Conservation (phyloP, 495 filamentous ascomycete genomes). For the Aspergillus sclerotiicarbonarius region DNA sequence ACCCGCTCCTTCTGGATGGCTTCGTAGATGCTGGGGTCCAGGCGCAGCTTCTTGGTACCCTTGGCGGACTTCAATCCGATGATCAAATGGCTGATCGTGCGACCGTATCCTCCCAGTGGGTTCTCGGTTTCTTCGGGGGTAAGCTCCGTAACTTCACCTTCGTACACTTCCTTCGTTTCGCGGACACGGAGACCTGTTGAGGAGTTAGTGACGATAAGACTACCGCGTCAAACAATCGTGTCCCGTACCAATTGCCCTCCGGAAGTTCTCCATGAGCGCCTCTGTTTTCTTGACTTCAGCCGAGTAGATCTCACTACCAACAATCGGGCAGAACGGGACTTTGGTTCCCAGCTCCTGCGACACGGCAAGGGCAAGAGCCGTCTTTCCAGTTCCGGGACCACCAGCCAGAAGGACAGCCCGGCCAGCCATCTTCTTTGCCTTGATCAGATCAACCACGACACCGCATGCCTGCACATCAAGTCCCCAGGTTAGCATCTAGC, state of each 20-base stretch:
- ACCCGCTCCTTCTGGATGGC: constrained; percentile 98
- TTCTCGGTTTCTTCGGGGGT: constrained; percentile 98
- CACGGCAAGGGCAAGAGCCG: constrained; percentile 89
- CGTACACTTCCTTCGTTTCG: constrained; percentile 97
- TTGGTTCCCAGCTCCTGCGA: constrained; percentile 94
- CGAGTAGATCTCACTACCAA: constrained; percentile 94
- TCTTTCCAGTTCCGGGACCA: constrained; percentile 94
- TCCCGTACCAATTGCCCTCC: constrained; percentile 78
- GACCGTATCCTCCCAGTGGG: constrained; percentile 90
- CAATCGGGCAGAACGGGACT: constrained; percentile 96
- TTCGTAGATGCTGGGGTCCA: constrained; percentile 98
- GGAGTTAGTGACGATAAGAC: not conserved
- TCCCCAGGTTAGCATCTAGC: constrained; percentile 15
- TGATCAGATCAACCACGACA: constrained; percentile 91
- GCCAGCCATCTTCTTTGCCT: constrained; percentile 94
- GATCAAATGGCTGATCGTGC: constrained; percentile 87
- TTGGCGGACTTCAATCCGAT: constrained; percentile 87
- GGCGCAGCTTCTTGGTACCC: constrained; percentile 92
- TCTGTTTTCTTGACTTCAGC: constrained; percentile 99
- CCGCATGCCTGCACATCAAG: constrained; percentile 68
- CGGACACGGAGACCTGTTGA: constrained; percentile 74
- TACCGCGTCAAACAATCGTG: not conserved
- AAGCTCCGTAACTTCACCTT: constrained; percentile 93
- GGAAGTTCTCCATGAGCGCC: constrained; percentile 97
- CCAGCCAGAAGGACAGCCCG: constrained; percentile 90